Evolutionary conservation across 495 filamentous ascomycete species (phyloP).

Genomic region (Peziza echinospora): DNA sequence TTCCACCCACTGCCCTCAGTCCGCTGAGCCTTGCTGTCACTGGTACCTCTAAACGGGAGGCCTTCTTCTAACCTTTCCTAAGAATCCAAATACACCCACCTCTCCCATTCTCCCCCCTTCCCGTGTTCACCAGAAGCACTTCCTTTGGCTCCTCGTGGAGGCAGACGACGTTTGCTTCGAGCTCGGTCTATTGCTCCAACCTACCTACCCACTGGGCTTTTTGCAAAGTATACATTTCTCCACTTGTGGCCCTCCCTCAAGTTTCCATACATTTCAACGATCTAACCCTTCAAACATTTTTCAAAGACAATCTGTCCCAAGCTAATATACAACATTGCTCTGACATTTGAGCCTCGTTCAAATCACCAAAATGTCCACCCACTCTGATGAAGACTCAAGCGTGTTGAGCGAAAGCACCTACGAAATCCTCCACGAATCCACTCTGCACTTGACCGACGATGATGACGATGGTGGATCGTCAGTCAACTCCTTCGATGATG

Average conservation of each 20-base stretch:
- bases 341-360: not conserved
- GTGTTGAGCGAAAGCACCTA: conserved; percentile 16
- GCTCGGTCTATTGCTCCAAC: not conserved
- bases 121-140: not conserved
- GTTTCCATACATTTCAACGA: not conserved
- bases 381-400: not conserved
- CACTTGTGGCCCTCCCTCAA: not conserved
- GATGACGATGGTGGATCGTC: conserved; percentile 17
- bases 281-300: not conserved
- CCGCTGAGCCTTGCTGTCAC: too few species aligned
- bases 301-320: not conserved
- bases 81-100: too few species aligned
- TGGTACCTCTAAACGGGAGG: too few species aligned
- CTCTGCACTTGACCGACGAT: conserved; percentile 15
- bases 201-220: too few species aligned
- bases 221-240: not conserved
- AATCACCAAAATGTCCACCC: not conserved
- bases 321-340: not conserved
- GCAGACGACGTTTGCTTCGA: not conserved
- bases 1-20: too few species aligned
- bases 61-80: too few species aligned
- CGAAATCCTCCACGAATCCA: conserved; percentile 18
- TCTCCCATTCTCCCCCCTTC: too few species aligned
- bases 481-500: conserved; percentile 17
- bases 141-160: not conserved